Base-by-base conservation (phyloP, 352 stramenopile species). In the Globisporangium nodosum region DNA sequence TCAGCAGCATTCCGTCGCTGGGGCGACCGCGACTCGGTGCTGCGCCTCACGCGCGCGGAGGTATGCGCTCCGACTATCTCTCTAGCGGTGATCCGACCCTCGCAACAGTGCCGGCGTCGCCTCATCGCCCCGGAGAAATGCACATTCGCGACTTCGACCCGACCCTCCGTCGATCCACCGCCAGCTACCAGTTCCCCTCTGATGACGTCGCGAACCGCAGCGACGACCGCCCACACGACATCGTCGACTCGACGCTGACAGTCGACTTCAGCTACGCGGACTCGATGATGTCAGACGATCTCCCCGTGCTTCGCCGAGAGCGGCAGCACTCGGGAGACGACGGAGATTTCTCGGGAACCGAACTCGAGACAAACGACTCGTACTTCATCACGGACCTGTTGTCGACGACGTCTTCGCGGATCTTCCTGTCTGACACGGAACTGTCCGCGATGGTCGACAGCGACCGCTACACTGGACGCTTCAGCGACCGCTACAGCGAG, bases 201-300 rank as follows among this genome's bases (percentile, higher is more conserved):
- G 31, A 49, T 0, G 30, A 30, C 35, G 48, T 16, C 30, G 18
- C 31, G 6, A 30, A 21, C 15, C 33, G 35, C 11, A 49, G 51
- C 60, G 18, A 39, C 16, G 16, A 21, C 8, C 45, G 13, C 1
- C 33, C 59, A 2, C 37, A 55, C 24, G 64, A 68, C 35, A 72
- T 79, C 37, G 70, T 64, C 42, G 48, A 58, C n/a, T 69, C 65
- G 21, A 58, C 61, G 3, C 69, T 74, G 52, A 70, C 68, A 3
- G 49, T 78, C n/a, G 70, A 76, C 50, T 76, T 78, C 50, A 57
- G 65, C 15, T 78, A 76, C 37, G 49, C 61, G 5, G 60, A 45
- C 42, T 21, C 45, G 15, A 33, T 37, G 21, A 49, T 24, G 21
- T 20, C 46, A 4, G 46, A 54, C 33, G 16, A 37, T 8, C 24